Evolutionary conservation across 176 grass and related monocot genomes (phyloP), one percentile per base, ranked within the genome.

Genomic region (Lolium rigidum): DNA sequence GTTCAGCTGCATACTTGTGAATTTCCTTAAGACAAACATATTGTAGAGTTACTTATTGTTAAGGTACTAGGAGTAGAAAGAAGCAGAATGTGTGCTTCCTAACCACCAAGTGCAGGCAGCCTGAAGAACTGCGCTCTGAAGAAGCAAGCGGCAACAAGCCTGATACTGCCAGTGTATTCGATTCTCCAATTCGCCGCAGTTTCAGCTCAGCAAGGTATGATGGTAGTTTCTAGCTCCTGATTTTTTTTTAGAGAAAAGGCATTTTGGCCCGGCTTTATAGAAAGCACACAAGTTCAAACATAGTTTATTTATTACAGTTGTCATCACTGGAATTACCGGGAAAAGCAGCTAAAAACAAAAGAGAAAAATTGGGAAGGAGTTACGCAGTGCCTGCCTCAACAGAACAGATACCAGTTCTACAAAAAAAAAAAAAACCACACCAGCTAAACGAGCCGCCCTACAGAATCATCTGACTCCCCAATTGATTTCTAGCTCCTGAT

Each of bases 141-240:
- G 76, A 84, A 84, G 47, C 26, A 88, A 70, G 18, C 41, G 6
- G 26, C 50, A 69, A 52, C 70, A 90, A 82, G 52, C 51, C 57
- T 69, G 39, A 51, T 84, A 31, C 41, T 77, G 70, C 41, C 76
- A 52, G 60, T 76, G 77, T 77, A 59, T 77, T 76, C 60, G 49
- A 89, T 85, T 47, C 18, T 69, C 9, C 38, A 67, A 14, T 85
- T 75, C 3, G 18, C 56, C 37, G 24, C 65, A 73, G 44, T 22
- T 14, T 73, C 17, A 2, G 83, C 60, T 49, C 77, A 59, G 78
- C 60, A 85, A 88, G 62, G 80, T 70, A 76, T 60, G 70, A 81
- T 21, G 15, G 74, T 81, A 58, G 57, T 18, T 24, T 38, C 21
- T 74, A 72, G 26, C 41, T 80, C 35, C 57, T 57, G 13, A 46